Conservation (phyloP, 2,329 filamentous ascomycete species). For the Hawksworthiomyces lignivorus region DNA sequence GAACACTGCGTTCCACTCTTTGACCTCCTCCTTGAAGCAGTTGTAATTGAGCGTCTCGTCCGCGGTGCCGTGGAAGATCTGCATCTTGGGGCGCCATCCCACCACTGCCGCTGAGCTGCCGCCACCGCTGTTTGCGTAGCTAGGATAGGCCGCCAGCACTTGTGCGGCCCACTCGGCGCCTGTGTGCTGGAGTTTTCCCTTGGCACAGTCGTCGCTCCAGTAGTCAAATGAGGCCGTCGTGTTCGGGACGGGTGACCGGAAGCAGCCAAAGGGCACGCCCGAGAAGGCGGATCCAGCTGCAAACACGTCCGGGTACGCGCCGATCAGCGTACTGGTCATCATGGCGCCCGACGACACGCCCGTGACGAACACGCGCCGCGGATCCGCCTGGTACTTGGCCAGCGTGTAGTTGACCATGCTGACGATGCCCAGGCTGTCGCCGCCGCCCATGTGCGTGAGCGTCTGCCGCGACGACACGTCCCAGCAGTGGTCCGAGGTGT, state of each 20-base stretch:
- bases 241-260: slow-evolving; percentile 26
- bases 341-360: slow-evolving; percentile 45
- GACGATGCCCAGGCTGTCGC: slow-evolving; percentile 43
- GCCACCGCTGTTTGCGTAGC: no score
- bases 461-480: slow-evolving; percentile 46
- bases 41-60: slow-evolving; percentile 43
- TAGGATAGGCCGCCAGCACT: slow-evolving; percentile 37
- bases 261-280: slow-evolving; percentile 41
- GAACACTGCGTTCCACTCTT: slow-evolving; percentile 42
- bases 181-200: slow-evolving; percentile 34
- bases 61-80: slow-evolving; percentile 47
- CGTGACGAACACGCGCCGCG: slow-evolving; percentile 41
- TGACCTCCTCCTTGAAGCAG: slow-evolving; percentile 47
- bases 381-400: slow-evolving; percentile 36
- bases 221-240: slow-evolving; percentile 22
- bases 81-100: slow-evolving; percentile 46
- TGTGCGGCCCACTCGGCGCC: slow-evolving; percentile 26
- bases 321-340: slow-evolving; percentile 48
- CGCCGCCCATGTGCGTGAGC: slow-evolving; percentile 41
- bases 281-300: slow-evolving; percentile 40
- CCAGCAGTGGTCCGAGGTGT: slow-evolving; percentile 44
- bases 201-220: slow-evolving; percentile 47
- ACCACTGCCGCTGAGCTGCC: no score
- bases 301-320: slow-evolving; percentile 45
- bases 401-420: slow-evolving; percentile 47